Evolutionary conservation across 495 filamentous ascomycete genomes (phyloP).

Genomic region (Xylaria sp.): DNA sequence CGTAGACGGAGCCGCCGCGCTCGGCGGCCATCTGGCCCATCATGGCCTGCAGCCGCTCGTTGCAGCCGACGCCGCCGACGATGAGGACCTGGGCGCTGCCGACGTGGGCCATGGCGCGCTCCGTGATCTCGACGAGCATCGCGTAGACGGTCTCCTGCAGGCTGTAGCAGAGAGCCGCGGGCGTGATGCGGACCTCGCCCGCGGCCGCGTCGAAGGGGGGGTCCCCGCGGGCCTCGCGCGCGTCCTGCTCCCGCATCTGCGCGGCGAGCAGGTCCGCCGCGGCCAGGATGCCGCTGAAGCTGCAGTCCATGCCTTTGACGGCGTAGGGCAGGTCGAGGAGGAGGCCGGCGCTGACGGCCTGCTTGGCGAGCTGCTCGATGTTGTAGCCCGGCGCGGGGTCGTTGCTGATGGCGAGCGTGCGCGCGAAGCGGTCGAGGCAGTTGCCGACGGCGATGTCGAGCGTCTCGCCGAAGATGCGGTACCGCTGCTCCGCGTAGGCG

Average conservation of each 20-base stretch:
- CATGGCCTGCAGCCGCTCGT: slow-evolving; percentile 96
- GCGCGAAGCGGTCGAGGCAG: slow-evolving; percentile 94
- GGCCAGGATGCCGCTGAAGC: slow-evolving; percentile 89
- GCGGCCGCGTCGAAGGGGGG: slow-evolving; percentile 31
- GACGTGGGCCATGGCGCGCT: slow-evolving; percentile 98
- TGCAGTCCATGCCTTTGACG: slow-evolving; percentile 98
- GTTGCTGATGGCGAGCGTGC: slow-evolving; percentile 87
- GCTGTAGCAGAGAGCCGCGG: slow-evolving; percentile 91
- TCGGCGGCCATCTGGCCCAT: slow-evolving; percentile 96
- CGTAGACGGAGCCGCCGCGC: slow-evolving; percentile 87
- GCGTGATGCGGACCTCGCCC: slow-evolving; percentile 59
- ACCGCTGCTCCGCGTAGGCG: slow-evolving; percentile 90
- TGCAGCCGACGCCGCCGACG: slow-evolving; percentile 98
- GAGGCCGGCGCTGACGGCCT: slow-evolving; percentile 56
- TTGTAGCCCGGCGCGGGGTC: slow-evolving; percentile 98
- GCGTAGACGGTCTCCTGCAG: slow-evolving; percentile 94
- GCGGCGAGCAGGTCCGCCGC: slow-evolving; percentile 79
- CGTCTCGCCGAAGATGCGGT: slow-evolving; percentile 97
- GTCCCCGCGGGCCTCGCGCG: slow-evolving; percentile 48
- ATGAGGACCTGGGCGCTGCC: slow-evolving; percentile 89
- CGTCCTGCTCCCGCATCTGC: slow-evolving; percentile 57
- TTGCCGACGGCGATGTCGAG: slow-evolving; percentile 98
- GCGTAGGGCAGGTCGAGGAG: slow-evolving; percentile 91
- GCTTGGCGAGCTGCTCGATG: slow-evolving; percentile 94
- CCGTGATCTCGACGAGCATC: slow-evolving; percentile 98